Percentiles rank a stretch among this genome's conserved stretches.
Evolutionary conservation across 2,329 filamentous ascomycete genomes (phyloP).

Genomic region (Claviceps purpurea): DNA sequence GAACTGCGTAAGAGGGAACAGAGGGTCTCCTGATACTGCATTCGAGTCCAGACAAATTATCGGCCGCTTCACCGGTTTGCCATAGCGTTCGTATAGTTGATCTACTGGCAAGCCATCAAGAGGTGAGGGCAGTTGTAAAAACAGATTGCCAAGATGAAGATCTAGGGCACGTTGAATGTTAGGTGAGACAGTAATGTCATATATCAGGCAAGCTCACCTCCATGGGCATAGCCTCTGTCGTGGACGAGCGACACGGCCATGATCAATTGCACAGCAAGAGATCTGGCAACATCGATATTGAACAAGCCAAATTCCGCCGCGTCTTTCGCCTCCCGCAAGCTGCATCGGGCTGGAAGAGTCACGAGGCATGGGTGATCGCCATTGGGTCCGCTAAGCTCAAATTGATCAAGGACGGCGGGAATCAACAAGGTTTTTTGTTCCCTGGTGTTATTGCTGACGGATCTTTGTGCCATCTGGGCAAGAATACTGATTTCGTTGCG

Average conservation of each 20-base stretch:
- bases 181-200: neutral
- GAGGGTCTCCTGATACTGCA: neutral
- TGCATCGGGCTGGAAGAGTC: constrained; percentile 13
- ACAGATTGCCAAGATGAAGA: constrained; percentile 16
- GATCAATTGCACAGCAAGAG: too few relatives aligned
- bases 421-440: constrained; percentile 12
- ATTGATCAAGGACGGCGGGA: constrained; percentile 3
- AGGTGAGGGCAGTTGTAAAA: constrained; percentile 13
- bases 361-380: constrained; percentile 16
- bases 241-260: too few relatives aligned
- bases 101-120: constrained; percentile 12
- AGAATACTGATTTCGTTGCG: constrained; percentile 12
- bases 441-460: constrained; percentile 6
- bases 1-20: neutral
- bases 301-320: constrained; percentile 7
- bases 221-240: too few relatives aligned
- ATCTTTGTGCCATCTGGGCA: neutral
- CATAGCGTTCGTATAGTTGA: constrained; percentile 15
- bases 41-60: neutral
- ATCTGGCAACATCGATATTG: constrained; percentile 1
- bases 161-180: constrained; percentile 14
- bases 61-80: constrained; percentile 11
- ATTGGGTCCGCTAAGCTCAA: constrained; percentile 6
- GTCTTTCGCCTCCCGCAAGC: constrained; percentile 10
- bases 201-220: constrained; percentile 8